Base-by-base conservation (phyloP, 2,329 filamentous ascomycete genomes). In the Neocucurbitaria cava region DNA sequence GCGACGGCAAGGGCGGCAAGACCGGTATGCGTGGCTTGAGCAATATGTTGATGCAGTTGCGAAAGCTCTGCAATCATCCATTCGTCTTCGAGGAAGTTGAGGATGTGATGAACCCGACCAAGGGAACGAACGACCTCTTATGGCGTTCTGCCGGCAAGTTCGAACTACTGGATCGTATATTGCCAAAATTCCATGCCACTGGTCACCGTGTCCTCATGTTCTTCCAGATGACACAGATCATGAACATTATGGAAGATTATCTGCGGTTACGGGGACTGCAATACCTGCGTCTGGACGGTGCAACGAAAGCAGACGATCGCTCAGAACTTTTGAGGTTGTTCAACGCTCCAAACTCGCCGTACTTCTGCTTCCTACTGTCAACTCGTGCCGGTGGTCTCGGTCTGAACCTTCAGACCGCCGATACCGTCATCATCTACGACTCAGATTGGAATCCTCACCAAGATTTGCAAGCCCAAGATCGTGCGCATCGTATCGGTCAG, bases 221-320 rank as follows among this genome's bases (percentile, higher is more conserved):
- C 85, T 99, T 99, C 84, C 95, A 99, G 76, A 99, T 99, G 95
- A 99, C 95, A 3, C 93, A 96, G 58, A 99, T 99, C 74, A 99
- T 99, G 95, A 96, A 99, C 78, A 99, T 99, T 71, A 98, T 99
- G 95, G 95, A 99, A 69, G 95, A 99, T 75, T 99, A 96, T 75
- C 79, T 99, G 59, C 89, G 94, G 3, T 89, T 92, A 70, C 86
- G 91, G 61, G 89, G 89, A 42, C 83, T 96, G 64, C 84, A 90
- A 70, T 99, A 96, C 74, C 83, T 99, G 63, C 92, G 95, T 74
- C 83, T 99, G 55, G 95, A 99, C 71, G 95, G 95, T 81, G 95
- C 92, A 0, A 99, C 95, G 41, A 99, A 99, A 76, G 93, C 95
- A 1, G 95, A 99, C 71, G 95, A 99, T 77, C 91, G 95, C 63